phyloP scores from a whole-genome alignment of 352 stramenopile species.

The Phytophthora chlamydospora region DNA sequence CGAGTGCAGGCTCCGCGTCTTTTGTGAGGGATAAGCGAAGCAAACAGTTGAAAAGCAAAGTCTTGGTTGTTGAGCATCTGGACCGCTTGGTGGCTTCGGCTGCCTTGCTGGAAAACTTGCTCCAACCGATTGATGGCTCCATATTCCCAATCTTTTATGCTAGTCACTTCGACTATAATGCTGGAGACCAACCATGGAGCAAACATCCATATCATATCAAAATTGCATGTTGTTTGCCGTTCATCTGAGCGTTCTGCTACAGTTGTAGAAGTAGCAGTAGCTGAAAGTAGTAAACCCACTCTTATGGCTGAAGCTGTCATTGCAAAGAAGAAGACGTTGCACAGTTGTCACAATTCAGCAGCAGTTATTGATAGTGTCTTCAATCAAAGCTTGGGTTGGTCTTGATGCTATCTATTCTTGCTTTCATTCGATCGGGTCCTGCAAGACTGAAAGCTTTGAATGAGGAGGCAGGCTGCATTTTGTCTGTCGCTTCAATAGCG shows the following conservation, averaged over 20 bases:
- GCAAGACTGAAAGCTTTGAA: too few relatives aligned
- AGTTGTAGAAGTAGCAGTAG: neutral
- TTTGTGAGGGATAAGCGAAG: conserved; percentile 90
- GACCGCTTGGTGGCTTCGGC: conserved; percentile 57
- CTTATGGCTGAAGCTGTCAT: too few relatives aligned
- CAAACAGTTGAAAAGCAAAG: conserved; percentile 91
- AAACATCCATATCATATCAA: conserved; percentile 50
- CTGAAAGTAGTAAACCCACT: too few relatives aligned
- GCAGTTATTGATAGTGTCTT: too few relatives aligned
- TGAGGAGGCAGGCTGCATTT: too few relatives aligned
- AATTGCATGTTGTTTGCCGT: too few relatives aligned
- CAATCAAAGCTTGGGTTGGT: too few relatives aligned
- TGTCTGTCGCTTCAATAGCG: neutral
- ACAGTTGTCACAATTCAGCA: too few relatives aligned
- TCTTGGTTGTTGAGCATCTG: conserved; percentile 87
- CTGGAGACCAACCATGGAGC: conserved; percentile 92
- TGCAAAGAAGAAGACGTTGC: too few relatives aligned
- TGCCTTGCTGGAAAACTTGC: conserved; percentile 71
- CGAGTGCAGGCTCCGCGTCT: conserved; percentile 23
- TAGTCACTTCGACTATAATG: conserved; percentile 88
- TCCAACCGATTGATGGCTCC: conserved; percentile 90
- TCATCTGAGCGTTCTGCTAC: neutral
- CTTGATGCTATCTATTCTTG: too few relatives aligned
- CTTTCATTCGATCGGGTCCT: too few relatives aligned
- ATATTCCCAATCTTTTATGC: conserved; percentile 93